A percentile compares a stretch with the other conserved stretches of the same genome.
Evolutionary conservation across 768 basidiomycete genomes (phyloP).

Genomic region (Hebeloma cylindrosporum): DNA sequence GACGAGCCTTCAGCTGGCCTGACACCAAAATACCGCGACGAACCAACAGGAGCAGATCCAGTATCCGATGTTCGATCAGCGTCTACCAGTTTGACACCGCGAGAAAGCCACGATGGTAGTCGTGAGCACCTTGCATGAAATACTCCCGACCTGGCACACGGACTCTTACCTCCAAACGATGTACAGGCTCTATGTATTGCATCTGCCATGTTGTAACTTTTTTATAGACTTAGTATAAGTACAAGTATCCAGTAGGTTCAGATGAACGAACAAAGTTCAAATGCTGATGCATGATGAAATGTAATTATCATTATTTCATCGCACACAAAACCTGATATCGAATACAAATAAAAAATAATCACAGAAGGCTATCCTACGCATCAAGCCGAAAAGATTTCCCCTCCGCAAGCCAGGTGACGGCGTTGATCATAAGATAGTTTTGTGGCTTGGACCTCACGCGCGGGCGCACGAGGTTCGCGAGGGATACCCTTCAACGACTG

Average conservation of each 20-base stretch:
- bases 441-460: slow-evolving; percentile 4
- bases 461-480: slow-evolving; percentile 2
- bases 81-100: slow-evolving; percentile 7
- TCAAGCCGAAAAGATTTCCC: slow-evolving; percentile 12
- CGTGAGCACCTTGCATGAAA: slow-evolving; percentile 15
- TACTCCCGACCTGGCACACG: not conserved
- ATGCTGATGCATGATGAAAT: too few relatives aligned
- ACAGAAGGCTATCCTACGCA: too few relatives aligned
- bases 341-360: too few relatives aligned
- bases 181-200: too few relatives aligned
- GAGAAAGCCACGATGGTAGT: slow-evolving; percentile 17
- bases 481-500: slow-evolving; percentile 26
- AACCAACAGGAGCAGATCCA: slow-evolving; percentile 36
- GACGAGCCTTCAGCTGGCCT: slow-evolving; percentile 52
- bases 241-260: too few relatives aligned
- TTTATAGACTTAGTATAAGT: too few relatives aligned
- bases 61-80: not conserved
- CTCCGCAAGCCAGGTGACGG: slow-evolving; percentile 18
- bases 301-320: too few relatives aligned
- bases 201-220: too few relatives aligned
- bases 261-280: too few relatives aligned
- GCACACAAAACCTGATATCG: too few relatives aligned
- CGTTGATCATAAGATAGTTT: slow-evolving; percentile 20
- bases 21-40: slow-evolving; percentile 49
- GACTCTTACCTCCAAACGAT: too few relatives aligned